Evolutionary conservation across 768 basidiomycete species (phyloP), one percentile per base, ranked within the genome.

Genomic region (Collybia nuda): DNA sequence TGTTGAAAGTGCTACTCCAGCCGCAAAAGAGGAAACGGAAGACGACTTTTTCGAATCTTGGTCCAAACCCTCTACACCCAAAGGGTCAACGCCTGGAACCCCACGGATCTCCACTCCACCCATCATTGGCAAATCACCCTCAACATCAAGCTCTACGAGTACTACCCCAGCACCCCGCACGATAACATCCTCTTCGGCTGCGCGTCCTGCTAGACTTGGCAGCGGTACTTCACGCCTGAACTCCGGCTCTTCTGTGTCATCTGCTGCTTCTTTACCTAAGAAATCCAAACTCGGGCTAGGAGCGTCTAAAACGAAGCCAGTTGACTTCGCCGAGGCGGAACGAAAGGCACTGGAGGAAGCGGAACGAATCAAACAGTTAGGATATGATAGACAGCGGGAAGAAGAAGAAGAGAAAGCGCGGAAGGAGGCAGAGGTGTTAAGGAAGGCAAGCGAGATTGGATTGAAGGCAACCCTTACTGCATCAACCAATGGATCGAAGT

Each of bases 31-130:
- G 52, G 75, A 77, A 39, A 70, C 72, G 0, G 93, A 93, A 46
- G 95, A 97, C 7, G 95, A 98, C 65, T 99, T 99, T 70, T 99
- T 98, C 72, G 85, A 91, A 41, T 89, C 91, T 22, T 98, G 96
- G 95, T 93, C 95, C 55, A 96, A 96, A 65, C 87, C 91, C 1
- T 70, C 76, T 28, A 79, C 80, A 6, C 78, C 81, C 4, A 83
- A 79, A 63, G 55, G 80, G 1, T 76, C 81, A 12, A 61, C 76
- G 3, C 68, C 85, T 9, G 67, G 79, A n/a, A 72, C 83, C 2
- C 72, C 80, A 3, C 69, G 79, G 29, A 67, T 74, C 18, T 59
- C 77, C 1, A 71, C 79, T 1, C 82, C 85, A 2, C 85, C 88
- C 14, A 72, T 77, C 23, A 68, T 88, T 37, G 86, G 86, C 9